Evolutionary conservation across 2,329 filamentous ascomycete species (phyloP).

Genomic region (Metarhizium humberi): DNA sequence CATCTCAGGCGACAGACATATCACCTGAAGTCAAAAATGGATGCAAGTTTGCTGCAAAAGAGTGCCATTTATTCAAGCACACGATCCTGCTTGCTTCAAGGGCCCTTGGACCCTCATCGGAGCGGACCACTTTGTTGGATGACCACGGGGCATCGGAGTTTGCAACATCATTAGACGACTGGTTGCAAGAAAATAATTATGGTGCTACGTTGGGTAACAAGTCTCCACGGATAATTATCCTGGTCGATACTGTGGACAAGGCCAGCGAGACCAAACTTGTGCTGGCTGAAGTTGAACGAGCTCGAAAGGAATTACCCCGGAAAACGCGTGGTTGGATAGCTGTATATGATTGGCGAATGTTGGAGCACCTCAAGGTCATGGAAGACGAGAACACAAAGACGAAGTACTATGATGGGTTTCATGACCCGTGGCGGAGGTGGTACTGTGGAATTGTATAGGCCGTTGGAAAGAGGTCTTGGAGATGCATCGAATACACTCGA

Average conservation of each 20-base stretch:
- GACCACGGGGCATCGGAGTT: slow-evolving; percentile 31
- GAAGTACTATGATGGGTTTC: slow-evolving; percentile 25
- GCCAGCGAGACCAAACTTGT: slow-evolving; percentile 21
- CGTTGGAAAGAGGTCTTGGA: background rate
- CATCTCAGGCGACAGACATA: background rate
- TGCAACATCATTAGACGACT: slow-evolving; percentile 25
- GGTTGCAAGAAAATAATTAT: slow-evolving; percentile 13
- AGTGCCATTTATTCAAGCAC: slow-evolving; percentile 28
- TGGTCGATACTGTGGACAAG: slow-evolving; percentile 31
- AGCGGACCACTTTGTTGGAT: slow-evolving; percentile 28
- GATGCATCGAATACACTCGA: background rate
- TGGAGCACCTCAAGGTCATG: slow-evolving; percentile 29
- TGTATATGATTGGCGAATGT: slow-evolving; percentile 38
- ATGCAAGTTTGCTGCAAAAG: slow-evolving; percentile 23
- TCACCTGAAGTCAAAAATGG: background rate
- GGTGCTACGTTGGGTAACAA: background rate
- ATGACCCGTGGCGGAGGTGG: slow-evolving; percentile 34
- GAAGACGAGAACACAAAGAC: slow-evolving; percentile 23
- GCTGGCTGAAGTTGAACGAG: slow-evolving; percentile 21
- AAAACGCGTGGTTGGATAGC: slow-evolving; percentile 27
- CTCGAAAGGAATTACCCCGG: slow-evolving; percentile 16
- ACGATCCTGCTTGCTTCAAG: slow-evolving; percentile 33
- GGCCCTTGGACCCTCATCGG: slow-evolving; percentile 25
- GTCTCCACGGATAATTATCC: slow-evolving; percentile 12
- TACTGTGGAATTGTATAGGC: slow-evolving; percentile 31